Conservation (phyloP, 2,329 filamentous ascomycete genomes). For the Alternaria novae-zelandiae region DNA sequence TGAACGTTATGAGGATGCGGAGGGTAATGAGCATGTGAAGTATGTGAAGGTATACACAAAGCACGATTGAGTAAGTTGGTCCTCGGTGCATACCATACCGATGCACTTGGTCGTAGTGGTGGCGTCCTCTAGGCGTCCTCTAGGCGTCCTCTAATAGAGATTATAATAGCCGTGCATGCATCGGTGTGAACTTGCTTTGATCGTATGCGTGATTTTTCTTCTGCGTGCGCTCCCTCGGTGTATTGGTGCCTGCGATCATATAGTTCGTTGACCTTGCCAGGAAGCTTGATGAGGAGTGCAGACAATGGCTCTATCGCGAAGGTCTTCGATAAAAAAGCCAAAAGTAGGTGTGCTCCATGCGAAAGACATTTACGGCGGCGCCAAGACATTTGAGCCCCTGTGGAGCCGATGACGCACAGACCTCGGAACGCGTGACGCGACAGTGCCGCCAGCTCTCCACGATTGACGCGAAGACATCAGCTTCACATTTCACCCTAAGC, state of each 20-base stretch:
- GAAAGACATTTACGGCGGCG: background rate
- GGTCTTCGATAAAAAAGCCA: background rate
- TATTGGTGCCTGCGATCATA: too few relatives aligned
- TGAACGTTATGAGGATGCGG: conserved; percentile 34
- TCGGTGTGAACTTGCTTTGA: background rate
- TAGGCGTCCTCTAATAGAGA: too few relatives aligned
- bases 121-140: too few relatives aligned
- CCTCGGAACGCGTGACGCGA: background rate
- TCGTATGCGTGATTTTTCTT: background rate
- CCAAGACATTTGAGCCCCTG: background rate
- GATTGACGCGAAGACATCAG: background rate
- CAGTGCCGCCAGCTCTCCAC: background rate
- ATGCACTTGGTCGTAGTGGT: too few relatives aligned
- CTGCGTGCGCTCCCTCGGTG: too few relatives aligned
- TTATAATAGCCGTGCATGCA: background rate
- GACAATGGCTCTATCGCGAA: too few relatives aligned
- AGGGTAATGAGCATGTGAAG: conserved; percentile 39
- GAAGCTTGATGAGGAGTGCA: too few relatives aligned
- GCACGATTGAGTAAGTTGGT: conserved; percentile 7
- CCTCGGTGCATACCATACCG: background rate
- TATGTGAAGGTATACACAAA: conserved; percentile 45
- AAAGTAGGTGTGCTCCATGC: background rate
- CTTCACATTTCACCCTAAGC: background rate
- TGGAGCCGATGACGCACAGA: background rate
- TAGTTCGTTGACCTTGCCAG: too few relatives aligned